phyloP scores from a whole-genome alignment of 2,329 filamentous ascomycete genomes.

The Rutstroemia sydowiana region DNA sequence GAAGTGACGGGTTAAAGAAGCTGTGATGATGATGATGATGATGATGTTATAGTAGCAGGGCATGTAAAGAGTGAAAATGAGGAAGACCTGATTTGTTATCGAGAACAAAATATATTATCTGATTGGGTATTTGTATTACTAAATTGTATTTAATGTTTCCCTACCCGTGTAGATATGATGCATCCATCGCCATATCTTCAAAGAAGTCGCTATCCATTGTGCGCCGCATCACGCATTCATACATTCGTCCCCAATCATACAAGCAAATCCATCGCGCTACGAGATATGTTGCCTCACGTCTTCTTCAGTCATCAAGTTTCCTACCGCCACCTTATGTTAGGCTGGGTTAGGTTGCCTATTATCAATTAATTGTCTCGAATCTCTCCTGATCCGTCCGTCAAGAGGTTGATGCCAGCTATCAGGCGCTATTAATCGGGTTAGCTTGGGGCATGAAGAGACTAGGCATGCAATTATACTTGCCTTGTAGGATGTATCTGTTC shows the following conservation, averaged over 20 bases:
- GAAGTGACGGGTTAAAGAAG: too few species aligned
- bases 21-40: too few species aligned
- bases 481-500: conserved; percentile 62
- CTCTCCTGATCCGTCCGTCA: conserved; percentile 7
- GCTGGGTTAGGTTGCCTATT: neutral
- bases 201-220: too few species aligned
- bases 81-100: too few species aligned
- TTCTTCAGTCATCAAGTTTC: neutral
- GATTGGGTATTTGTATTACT: neutral
- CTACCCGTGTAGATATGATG: neutral
- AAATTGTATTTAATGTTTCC: neutral
- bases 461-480: conserved; percentile 7
- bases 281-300: neutral
- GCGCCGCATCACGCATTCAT: neutral
- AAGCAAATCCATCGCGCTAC: too few species aligned
- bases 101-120: neutral
- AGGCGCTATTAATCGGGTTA: conserved; percentile 7
- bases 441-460: neutral
- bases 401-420: conserved; percentile 18
- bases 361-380: conserved; percentile 6
- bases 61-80: too few species aligned
- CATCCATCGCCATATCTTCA: neutral
- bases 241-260: neutral
- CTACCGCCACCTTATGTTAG: neutral
- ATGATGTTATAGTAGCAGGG: too few species aligned